Evolutionary conservation across 2,329 filamentous ascomycete genomes (phyloP).

Genomic region (Byssoonygena ceratinophila): DNA sequence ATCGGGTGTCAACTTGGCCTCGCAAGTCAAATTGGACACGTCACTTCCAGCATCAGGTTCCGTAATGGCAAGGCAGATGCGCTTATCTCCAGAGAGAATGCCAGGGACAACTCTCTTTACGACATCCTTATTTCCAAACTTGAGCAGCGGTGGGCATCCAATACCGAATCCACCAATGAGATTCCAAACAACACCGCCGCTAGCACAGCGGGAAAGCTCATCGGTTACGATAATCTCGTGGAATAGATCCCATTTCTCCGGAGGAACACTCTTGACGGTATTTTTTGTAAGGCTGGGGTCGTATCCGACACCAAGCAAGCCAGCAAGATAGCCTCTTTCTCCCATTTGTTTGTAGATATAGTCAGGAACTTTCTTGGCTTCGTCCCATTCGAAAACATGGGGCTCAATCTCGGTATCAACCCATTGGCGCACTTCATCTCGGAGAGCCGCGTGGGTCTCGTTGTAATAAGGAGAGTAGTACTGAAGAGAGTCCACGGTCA

Average conservation of each 20-base stretch:
- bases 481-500: conserved; percentile 35
- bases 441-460: conserved; percentile 80
- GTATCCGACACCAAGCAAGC: conserved; percentile 70
- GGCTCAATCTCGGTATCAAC: conserved; percentile 82
- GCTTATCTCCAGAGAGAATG: conserved; percentile 84
- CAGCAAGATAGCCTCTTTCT: conserved; percentile 79
- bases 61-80: conserved; percentile 94
- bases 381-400: conserved; percentile 90
- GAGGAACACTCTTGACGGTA: conserved; percentile 62
- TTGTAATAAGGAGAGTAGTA: conserved; percentile 97
- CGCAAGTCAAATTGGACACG: conserved; percentile 88
- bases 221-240: conserved; percentile 95
- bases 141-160: conserved; percentile 79
- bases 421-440: conserved; percentile 85
- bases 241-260: conserved; percentile 95
- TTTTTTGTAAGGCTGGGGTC: conserved; percentile 63
- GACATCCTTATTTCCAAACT: conserved; percentile 77
- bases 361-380: conserved; percentile 79
- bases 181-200: conserved; percentile 94
- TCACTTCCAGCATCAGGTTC: conserved; percentile 93
- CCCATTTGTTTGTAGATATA: conserved; percentile 94
- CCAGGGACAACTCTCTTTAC: conserved; percentile 80
- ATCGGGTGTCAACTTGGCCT: conserved; percentile 87
- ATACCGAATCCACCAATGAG: conserved; percentile 94
- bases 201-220: conserved; percentile 78